Evolutionary conservation across 768 basidiomycete genomes (phyloP).

Genomic region (Guyanaporus albipodus): DNA sequence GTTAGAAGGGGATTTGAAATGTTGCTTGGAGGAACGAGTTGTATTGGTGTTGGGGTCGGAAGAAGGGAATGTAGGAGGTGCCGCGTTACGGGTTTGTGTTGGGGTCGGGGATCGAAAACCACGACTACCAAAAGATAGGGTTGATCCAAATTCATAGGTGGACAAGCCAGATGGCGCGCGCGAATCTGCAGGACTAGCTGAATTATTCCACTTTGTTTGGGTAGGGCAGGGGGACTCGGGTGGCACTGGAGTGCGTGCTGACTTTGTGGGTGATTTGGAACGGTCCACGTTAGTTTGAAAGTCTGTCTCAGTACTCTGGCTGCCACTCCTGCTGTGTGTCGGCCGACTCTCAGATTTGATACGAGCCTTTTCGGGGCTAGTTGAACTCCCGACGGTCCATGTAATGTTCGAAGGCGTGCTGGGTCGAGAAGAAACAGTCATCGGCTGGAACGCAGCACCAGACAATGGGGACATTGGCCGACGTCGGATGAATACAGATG

Average conservation of each 20-base stretch:
- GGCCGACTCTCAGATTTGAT: conserved; percentile 28
- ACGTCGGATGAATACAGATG: conserved; percentile 52
- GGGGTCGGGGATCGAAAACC: conserved; percentile 61
- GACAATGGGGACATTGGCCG: conserved; percentile 74
- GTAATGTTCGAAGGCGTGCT: conserved; percentile 71
- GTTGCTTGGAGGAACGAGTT: conserved; percentile 53
- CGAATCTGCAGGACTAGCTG: conserved; percentile 33
- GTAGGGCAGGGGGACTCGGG: conserved; percentile 58
- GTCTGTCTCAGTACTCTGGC: conserved; percentile 44
- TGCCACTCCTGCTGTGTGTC: conserved; percentile 54
- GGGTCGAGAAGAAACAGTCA: conserved; percentile 49
- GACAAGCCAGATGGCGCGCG: conserved; percentile 48
- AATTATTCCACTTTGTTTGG: conserved; percentile 31
- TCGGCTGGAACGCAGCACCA: conserved; percentile 54
- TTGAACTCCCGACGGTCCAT: conserved; percentile 50
- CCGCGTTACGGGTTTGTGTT: conserved; percentile 57
- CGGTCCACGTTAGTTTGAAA: conserved; percentile 27
- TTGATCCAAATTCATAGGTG: conserved; percentile 46
- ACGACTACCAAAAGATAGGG: conserved; percentile 38
- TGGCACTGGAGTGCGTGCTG: conserved; percentile 51
- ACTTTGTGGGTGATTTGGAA: conserved; percentile 43
- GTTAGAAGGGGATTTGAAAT: conserved; percentile 44
- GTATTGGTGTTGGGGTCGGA: conserved; percentile 37
- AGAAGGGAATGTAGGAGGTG: conserved; percentile 40
- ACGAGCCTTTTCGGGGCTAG: conserved; percentile 31